These are phyloP conservation scores for Rubia tinctorum DNA, from an alignment of 305 asterid species.

Conservation along the genomic window DNA sequence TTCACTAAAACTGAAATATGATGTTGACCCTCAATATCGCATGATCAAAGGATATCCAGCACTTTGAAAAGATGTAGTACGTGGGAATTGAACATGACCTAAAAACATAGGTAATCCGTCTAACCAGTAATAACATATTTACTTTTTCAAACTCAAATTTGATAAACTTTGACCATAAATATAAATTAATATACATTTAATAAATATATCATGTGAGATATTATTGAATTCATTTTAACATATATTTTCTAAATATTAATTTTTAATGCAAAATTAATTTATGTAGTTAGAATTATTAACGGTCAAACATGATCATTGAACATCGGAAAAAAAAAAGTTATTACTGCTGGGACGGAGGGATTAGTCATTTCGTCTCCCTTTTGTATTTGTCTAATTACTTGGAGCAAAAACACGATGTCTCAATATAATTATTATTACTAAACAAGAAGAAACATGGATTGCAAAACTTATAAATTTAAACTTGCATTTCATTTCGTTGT, in stretches of 20 bases:
- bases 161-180: no score
- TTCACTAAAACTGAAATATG: neutral
- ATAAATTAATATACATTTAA: no score
- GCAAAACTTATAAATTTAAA: neutral
- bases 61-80: neutral
- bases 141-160: no score
- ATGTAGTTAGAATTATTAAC: no score
- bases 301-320: no score
- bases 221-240: no score
- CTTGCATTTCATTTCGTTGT: constrained; percentile 21
- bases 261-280: no score
- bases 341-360: no score
- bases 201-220: no score
- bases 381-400: neutral
- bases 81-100: constrained; percentile 1
- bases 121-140: no score
- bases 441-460: neutral
- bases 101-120: neutral
- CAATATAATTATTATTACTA: neutral
- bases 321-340: no score
- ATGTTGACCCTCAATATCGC: neutral
- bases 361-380: neutral
- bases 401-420: neutral
- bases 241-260: no score
- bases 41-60: neutral